Percentiles rank a stretch among this genome's conserved stretches.
phyloP scores from a whole-genome alignment of 2,329 filamentous ascomycete genomes.

The Fusarium nygamai region DNA sequence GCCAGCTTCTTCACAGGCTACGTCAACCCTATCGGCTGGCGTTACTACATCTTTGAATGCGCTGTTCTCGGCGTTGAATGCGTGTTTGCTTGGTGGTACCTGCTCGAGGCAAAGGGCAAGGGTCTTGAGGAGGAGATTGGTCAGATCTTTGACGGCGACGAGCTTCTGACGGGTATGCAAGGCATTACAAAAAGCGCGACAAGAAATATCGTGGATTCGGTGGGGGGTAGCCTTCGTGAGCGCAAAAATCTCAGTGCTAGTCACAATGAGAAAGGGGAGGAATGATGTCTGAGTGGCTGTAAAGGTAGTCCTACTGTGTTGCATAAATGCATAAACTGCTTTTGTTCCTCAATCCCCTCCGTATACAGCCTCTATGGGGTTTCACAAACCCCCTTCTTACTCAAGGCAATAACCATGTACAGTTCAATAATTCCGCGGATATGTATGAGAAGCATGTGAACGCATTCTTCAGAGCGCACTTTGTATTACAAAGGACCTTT shows the following conservation, averaged over 20 bases:
- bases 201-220: not conserved
- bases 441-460: no score
- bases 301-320: not conserved
- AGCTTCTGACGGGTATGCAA: not conserved
- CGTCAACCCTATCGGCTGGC: not conserved
- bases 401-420: no score
- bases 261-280: not conserved
- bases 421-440: not conserved
- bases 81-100: not conserved
- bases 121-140: not conserved
- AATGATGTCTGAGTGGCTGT: not conserved
- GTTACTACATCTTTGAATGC: not conserved
- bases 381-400: no score
- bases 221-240: not conserved
- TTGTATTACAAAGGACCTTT: not conserved
- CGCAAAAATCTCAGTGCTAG: not conserved
- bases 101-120: not conserved
- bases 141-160: not conserved
- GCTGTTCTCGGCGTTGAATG: not conserved
- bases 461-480: accelerated
- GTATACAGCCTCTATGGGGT: no score
- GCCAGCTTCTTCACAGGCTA: not conserved
- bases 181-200: not conserved
- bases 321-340: no score
- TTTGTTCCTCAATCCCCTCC: not conserved